Conservation (phyloP, 805 yeast genomes). For the Torulaspora maleeae region DNA sequence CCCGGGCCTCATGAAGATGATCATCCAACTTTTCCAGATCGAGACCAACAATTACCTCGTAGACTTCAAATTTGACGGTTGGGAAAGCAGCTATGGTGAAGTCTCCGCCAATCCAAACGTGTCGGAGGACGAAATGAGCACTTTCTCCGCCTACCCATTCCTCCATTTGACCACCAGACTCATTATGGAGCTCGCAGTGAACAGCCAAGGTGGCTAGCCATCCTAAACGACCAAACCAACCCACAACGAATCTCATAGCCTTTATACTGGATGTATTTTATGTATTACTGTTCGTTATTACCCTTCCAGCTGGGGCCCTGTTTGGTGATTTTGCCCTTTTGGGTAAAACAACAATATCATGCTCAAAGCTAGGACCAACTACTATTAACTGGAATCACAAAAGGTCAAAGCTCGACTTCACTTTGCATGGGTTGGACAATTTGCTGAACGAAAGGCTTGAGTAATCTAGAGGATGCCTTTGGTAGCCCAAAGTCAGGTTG, state of each 20-base stretch:
- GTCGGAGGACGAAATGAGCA: conserved; percentile 66
- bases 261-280: not conserved
- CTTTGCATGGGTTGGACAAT: not conserved
- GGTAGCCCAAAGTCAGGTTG: not conserved
- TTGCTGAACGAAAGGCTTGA: not conserved
- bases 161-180: conserved; percentile 85
- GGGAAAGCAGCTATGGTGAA: conserved; percentile 57
- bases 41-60: conserved; percentile 95
- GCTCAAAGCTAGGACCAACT: not conserved
- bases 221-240: not conserved
- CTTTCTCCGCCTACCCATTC: conserved; percentile 95
- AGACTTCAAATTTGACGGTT: conserved; percentile 96
- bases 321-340: conserved; percentile 8
- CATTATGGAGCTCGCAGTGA: conserved; percentile 95
- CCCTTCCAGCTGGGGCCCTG: not conserved
- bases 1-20: conserved; percentile 91
- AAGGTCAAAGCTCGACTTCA: not conserved
- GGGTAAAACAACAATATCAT: conserved; percentile 10
- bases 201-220: conserved; percentile 53
- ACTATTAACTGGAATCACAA: not conserved
- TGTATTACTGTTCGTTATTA: not conserved
- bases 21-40: conserved; percentile 88
- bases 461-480: not conserved
- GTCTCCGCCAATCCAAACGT: conserved; percentile 30
- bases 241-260: not conserved